Base-by-base conservation (phyloP, 345 rosid genomes). In the Heritiera fomes region DNA sequence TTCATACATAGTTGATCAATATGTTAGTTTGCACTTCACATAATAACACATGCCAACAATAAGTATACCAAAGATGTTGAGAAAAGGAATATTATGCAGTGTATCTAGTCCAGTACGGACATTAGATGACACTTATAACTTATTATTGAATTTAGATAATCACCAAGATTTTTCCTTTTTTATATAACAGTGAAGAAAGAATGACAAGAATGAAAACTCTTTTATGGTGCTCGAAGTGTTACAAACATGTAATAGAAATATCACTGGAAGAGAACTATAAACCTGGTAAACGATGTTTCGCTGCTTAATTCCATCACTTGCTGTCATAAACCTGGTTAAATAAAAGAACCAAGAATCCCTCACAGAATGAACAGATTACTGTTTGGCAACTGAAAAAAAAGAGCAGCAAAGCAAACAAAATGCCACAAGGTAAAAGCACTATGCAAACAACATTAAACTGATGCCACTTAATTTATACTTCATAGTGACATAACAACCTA, bases 271-370 rank as follows among this genome's bases (percentile, higher is more conserved):
- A 58, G 72, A 78, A 40, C 40, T 52, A 20, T 32, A 61, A 70
- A 94, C 98, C 97, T 91, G 85, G 32, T 91, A 89, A 76, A 93
- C 83, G 61, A 79, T 77, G 71, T 71, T 77, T 77, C 88, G 89
- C 83, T 81, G 87, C 83, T 91, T 88, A 65, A 95, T 85, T 52
- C 98, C 95, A 87, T 95, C 99, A 86, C 92, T 80, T 9, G 94
- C 96, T 91, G 90, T 91, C 98, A 95, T 86, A 86, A 90, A 95
- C 80, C 98, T 94, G 91, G 38, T 70, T 8, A 47, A 61, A 77
- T n/a, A 66, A 53, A 71, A 78, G 52, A 73, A 75, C 63, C 28
- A 67, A 56, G 32, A 56, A 76, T 38, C 60, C 47, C 14, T 76
- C 47, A 47, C 4, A 76, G 15, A 76, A 62, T 41, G 60, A 61